phyloP scores from a whole-genome alignment of 2,329 filamentous ascomycete genomes.

The Fusarium nurragi region DNA sequence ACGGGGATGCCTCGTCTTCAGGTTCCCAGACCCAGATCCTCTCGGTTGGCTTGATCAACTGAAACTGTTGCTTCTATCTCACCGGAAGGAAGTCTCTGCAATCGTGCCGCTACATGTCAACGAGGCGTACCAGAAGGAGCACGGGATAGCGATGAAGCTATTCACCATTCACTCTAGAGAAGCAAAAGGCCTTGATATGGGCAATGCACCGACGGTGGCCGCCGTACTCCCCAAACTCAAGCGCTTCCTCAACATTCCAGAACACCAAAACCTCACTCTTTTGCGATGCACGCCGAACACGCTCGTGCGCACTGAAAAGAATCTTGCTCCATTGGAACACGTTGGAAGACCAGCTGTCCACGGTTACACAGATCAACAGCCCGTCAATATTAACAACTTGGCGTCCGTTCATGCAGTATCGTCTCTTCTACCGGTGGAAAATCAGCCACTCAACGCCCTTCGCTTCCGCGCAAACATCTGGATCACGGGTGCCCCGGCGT shows the following conservation, averaged over 20 bases:
- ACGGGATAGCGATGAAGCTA: neutral
- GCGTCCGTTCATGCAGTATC: conserved; percentile 32
- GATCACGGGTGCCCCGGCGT: conserved; percentile 27
- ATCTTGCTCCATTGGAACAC: conserved; percentile 22
- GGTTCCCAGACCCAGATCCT: conserved; percentile 11
- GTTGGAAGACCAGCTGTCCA: conserved; percentile 29
- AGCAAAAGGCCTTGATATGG: conserved; percentile 23
- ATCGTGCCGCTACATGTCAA: neutral
- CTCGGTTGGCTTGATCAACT: neutral
- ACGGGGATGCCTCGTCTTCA: conserved; percentile 11
- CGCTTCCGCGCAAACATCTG: conserved; percentile 34
- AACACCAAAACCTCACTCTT: conserved; percentile 19
- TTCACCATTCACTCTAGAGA: conserved; percentile 25
- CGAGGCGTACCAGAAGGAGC: neutral
- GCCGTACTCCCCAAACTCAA: conserved; percentile 18
- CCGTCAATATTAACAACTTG: conserved; percentile 30
- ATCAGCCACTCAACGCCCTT: conserved; percentile 32
- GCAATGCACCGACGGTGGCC: neutral
- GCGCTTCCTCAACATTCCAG: conserved; percentile 17
- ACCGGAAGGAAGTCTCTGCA: neutral
- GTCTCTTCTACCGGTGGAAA: conserved; percentile 12
- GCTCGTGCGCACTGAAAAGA: conserved; percentile 20
- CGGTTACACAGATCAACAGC: conserved; percentile 37
- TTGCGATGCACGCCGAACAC: conserved; percentile 17
- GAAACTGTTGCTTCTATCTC: accelerated